A percentile compares a stretch with the other conserved stretches of the same genome.
Conservation (phyloP, 225 moss, liverwort and hornwort species). For the Thuidium tamariscinum region DNA sequence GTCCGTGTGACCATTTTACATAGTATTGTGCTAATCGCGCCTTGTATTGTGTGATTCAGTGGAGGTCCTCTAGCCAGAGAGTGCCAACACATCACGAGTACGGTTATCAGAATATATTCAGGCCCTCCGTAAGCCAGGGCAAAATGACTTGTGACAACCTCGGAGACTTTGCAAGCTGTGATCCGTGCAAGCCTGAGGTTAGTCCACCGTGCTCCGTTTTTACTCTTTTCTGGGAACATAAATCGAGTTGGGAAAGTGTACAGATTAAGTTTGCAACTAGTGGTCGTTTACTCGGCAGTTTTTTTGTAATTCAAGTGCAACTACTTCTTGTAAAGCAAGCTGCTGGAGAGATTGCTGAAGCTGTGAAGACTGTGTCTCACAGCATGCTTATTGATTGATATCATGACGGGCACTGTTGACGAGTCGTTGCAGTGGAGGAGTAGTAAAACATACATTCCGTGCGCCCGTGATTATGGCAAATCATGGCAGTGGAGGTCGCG, state of each 20-base stretch:
- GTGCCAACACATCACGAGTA: background rate
- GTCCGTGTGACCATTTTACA: background rate
- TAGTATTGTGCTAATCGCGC: background rate
- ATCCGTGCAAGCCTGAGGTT: conserved; percentile 14
- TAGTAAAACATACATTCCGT: conserved; percentile 6
- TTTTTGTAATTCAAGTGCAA: background rate
- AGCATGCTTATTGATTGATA: background rate
- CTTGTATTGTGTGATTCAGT: conserved; percentile 3
- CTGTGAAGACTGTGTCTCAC: background rate
- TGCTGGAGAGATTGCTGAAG: background rate
- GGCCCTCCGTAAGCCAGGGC: conserved; percentile 9
- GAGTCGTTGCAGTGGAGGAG: conserved; percentile 28
- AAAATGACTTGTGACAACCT: conserved; percentile 1
- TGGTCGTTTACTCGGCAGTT: background rate
- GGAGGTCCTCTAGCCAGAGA: conserved; percentile 30
- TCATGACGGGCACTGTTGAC: background rate
- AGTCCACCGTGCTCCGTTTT: background rate
- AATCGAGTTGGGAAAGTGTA: background rate
- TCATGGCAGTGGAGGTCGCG: conserved; percentile 22
- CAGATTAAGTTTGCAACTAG: background rate
- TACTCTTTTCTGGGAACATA: background rate
- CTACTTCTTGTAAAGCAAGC: background rate
- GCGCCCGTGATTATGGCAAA: conserved; percentile 14
- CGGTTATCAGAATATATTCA: conserved; percentile 18
- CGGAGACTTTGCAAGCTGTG: conserved; percentile 13